phyloP scores from a whole-genome alignment of 768 basidiomycete genomes.

The Amanita subjunquillea region DNA sequence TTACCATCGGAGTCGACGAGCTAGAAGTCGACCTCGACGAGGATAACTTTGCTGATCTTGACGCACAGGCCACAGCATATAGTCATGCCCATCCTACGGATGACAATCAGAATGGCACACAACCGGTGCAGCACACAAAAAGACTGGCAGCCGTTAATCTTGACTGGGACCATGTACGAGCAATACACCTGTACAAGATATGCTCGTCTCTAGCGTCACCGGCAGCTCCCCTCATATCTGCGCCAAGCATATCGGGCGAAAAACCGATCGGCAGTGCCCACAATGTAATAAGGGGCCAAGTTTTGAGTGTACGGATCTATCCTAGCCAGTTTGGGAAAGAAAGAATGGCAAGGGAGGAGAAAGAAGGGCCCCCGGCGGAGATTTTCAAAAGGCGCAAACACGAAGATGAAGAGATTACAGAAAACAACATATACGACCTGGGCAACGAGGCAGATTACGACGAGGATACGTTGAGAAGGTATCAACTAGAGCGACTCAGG shows the following conservation, averaged over 20 bases:
- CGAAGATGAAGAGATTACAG: slow-evolving; percentile 46
- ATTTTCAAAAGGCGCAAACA: slow-evolving; percentile 54
- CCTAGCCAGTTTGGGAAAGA: slow-evolving; percentile 91
- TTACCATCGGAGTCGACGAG: slow-evolving; percentile 42
- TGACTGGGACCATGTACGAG: slow-evolving; percentile 96
- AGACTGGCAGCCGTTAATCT: slow-evolving; percentile 89
- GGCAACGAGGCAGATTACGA: slow-evolving; percentile 75
- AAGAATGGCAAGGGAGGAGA: slow-evolving; percentile 78
- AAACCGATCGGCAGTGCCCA: slow-evolving; percentile 11
- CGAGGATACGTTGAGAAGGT: slow-evolving; percentile 77
- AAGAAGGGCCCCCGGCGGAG: slow-evolving; percentile 80
- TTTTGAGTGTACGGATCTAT: slow-evolving; percentile 76
- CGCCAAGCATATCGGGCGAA: slow-evolving; percentile 13
- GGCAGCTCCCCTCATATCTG: slow-evolving; percentile 31
- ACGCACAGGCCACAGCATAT: slow-evolving; percentile 64
- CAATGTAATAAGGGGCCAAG: slow-evolving; percentile 46
- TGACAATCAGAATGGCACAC: slow-evolving; percentile 12
- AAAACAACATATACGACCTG: slow-evolving; percentile 52
- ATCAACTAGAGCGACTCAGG: slow-evolving; percentile 90
- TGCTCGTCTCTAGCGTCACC: slow-evolving; percentile 78
- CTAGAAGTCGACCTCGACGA: slow-evolving; percentile 76
- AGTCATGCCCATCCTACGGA: slow-evolving; percentile 37
- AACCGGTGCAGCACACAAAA: slow-evolving; percentile 39
- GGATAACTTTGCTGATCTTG: slow-evolving; percentile 54
- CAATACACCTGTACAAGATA: slow-evolving; percentile 84